These are phyloP conservation scores for Amorphotheca resinae DNA, from an alignment of 495 filamentous ascomycete species.

Conservation along the genomic window DNA sequence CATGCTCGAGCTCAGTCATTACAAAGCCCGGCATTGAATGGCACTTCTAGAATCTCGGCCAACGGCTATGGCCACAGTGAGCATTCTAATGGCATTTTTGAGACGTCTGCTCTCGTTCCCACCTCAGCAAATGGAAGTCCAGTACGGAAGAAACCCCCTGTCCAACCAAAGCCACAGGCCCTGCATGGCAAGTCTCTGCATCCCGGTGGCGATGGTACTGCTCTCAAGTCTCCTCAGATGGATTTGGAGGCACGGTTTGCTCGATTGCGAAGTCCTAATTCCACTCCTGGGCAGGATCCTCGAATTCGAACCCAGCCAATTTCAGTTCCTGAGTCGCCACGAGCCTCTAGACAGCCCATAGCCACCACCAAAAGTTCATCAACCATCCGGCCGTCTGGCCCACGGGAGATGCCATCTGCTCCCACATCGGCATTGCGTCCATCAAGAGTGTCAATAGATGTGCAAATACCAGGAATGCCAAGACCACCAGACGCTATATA, in stretches of 20 bases:
- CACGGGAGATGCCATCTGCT: slow-evolving; percentile 47
- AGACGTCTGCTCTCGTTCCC: not conserved
- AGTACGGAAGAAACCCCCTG: slow-evolving; percentile 30
- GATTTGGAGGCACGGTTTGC: slow-evolving; percentile 47
- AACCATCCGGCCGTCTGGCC: slow-evolving; percentile 33
- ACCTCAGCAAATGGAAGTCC: slow-evolving; percentile 1
- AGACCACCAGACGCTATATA: slow-evolving; percentile 77
- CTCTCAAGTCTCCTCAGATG: slow-evolving; percentile 12
- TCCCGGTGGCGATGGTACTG: slow-evolving; percentile 6
- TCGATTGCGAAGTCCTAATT: slow-evolving; percentile 32
- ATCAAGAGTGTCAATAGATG: slow-evolving; percentile 36
- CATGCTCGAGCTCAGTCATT: slow-evolving; percentile 4
- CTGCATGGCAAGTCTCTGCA: slow-evolving; percentile 42
- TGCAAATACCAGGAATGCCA: slow-evolving; percentile 43
- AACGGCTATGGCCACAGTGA: not conserved
- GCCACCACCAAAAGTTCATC: not conserved
- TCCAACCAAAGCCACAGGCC: slow-evolving; percentile 51
- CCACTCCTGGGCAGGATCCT: slow-evolving; percentile 21
- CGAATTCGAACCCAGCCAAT: slow-evolving; percentile 30
- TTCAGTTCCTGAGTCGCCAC: slow-evolving; percentile 6
- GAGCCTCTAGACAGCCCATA: not conserved
- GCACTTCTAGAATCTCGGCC: not conserved
- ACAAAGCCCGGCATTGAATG: not conserved
- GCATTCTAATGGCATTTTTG: not conserved
- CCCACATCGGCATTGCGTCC: slow-evolving; percentile 4